Conservation (phyloP, 352 stramenopile genomes). For the Globisporangium spinosum region DNA sequence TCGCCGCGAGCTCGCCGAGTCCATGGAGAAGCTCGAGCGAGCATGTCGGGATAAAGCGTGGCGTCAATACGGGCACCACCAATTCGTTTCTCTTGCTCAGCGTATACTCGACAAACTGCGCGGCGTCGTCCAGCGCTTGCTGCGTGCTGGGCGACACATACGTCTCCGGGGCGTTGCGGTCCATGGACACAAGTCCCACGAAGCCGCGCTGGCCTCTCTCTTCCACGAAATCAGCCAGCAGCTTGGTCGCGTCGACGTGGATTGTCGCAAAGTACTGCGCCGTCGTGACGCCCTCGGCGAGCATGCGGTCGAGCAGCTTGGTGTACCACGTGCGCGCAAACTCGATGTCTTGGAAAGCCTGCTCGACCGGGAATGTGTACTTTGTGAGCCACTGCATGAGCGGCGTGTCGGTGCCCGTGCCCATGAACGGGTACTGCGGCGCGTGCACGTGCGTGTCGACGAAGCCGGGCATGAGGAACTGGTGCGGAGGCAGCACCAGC, state of each 20-base stretch:
- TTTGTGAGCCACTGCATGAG: constrained; percentile 90
- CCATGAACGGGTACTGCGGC: constrained; percentile 88
- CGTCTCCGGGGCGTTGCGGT: constrained; percentile 71
- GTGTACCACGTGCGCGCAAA: constrained; percentile 66
- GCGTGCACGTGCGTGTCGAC: constrained; percentile 91
- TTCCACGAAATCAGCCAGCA: constrained; percentile 69
- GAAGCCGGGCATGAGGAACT: constrained; percentile 88
- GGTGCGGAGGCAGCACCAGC: constrained; percentile 23
- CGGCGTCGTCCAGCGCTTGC: constrained; percentile 56
- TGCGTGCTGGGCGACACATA: constrained; percentile 70
- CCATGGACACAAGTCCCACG: constrained; percentile 91
- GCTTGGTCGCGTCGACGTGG: constrained; percentile 74
- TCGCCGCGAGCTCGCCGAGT: constrained; percentile 61
- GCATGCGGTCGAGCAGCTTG: constrained; percentile 63
- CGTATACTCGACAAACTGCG: constrained; percentile 71
- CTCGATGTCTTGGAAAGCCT: constrained; percentile 48
- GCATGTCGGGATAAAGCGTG: constrained; percentile 90
- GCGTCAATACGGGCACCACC: constrained; percentile 80
- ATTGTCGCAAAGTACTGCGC: constrained; percentile 90
- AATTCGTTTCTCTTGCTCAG: constrained; percentile 40
- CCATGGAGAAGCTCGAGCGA: constrained; percentile 67
- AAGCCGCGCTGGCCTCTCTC: constrained; percentile 71
- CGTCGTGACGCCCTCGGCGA: constrained; percentile 85
- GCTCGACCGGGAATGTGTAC: constrained; percentile 90
- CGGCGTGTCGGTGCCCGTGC: constrained; percentile 85